Conservation (phyloP, 2,329 filamentous ascomycete genomes). For the Harringtonia aguacate region DNA sequence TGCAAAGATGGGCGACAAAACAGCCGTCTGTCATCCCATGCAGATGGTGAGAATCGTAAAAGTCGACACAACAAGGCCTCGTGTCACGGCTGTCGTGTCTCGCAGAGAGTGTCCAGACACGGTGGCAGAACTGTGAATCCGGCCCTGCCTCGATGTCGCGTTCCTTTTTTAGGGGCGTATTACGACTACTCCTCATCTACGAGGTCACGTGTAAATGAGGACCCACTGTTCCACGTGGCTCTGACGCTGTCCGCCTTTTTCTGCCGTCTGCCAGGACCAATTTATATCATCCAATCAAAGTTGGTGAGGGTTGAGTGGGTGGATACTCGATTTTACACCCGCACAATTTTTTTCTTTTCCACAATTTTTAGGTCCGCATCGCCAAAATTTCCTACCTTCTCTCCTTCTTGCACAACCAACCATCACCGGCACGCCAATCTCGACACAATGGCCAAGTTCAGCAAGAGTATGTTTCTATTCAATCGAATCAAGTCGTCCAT, state of each 20-base stretch:
- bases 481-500: too few relatives aligned
- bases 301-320: neutral
- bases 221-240: too few relatives aligned
- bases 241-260: neutral
- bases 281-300: neutral
- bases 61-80: neutral
- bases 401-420: neutral
- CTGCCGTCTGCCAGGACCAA: neutral
- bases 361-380: too few relatives aligned
- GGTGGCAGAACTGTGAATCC: too few relatives aligned
- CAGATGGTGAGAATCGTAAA: neutral
- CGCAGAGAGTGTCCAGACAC: neutral
- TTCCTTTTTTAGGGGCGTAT: neutral
- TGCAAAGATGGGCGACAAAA: neutral
- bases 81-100: neutral
- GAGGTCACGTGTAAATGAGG: too few relatives aligned
- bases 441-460: constrained; percentile 61
- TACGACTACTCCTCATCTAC: neutral
- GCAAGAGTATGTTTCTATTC: constrained; percentile 42
- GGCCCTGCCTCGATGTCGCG: neutral
- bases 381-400: neutral
- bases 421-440: constrained; percentile 2
- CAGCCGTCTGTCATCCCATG: neutral
- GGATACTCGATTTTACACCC: neutral
- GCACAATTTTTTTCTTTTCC: neutral